Percentiles rank a stretch among this genome's conserved stretches.
These are phyloP conservation scores for Claviceps citrina DNA, from an alignment of 2,329 filamentous ascomycete genomes.

Conservation along the genomic window DNA sequence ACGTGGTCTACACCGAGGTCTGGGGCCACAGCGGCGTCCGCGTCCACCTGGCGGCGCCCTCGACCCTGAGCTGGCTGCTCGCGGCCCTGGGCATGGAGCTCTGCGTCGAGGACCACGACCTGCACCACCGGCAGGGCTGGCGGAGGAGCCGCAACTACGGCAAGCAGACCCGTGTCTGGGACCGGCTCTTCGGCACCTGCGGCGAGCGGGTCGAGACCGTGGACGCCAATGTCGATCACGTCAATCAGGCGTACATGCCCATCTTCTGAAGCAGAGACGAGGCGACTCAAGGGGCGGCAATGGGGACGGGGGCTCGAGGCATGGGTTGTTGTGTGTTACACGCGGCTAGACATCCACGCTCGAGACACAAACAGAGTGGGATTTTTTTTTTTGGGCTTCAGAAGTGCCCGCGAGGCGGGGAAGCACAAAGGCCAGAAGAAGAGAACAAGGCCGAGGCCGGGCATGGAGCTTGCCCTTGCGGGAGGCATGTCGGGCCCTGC, in stretches of 20 bases:
- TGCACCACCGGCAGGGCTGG: conserved; percentile 24
- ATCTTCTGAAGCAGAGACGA: conserved; percentile 12
- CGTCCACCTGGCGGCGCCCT: conserved; percentile 18
- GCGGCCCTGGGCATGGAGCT: conserved; percentile 20
- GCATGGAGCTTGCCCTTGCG: no score
- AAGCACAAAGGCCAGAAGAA: no score
- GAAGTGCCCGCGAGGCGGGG: no score
- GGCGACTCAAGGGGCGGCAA: no score
- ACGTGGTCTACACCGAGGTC: conserved; percentile 25
- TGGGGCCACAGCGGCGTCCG: conserved; percentile 25
- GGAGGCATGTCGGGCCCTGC: no score
- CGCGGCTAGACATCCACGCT: no score
- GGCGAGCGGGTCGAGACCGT: conserved; percentile 20
- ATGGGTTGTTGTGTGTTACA: no score
- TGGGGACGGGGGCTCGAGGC: no score
- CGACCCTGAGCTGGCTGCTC: conserved; percentile 19
- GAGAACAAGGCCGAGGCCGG: no score
- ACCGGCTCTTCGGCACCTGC: conserved; percentile 21
- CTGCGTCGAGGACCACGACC: conserved; percentile 26
- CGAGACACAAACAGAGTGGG: no score
- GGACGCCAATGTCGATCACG: conserved; percentile 18
- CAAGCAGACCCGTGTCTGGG: conserved; percentile 17
- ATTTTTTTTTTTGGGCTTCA: no score
- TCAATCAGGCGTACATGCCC: conserved; percentile 14
- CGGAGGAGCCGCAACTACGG: conserved; percentile 18